Conservation (phyloP, 75 land plant genomes). For the Adiantum capillusveneris region DNA sequence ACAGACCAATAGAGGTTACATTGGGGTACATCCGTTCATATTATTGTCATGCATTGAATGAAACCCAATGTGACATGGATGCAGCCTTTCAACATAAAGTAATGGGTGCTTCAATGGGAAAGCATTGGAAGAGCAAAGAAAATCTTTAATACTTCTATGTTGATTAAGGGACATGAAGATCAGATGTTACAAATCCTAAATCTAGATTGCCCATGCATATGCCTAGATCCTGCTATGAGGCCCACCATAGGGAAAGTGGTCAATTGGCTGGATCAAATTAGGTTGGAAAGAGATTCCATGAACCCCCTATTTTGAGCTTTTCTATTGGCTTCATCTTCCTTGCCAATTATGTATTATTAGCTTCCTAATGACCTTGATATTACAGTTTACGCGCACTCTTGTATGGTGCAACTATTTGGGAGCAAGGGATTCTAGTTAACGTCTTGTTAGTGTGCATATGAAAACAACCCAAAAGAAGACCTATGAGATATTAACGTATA, state of each 20-base stretch:
- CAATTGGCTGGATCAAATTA: slow-evolving; percentile 42
- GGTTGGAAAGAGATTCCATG: not conserved
- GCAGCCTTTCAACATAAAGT: slow-evolving; percentile 55
- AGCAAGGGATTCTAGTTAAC: too few species aligned
- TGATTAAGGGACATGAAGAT: slow-evolving; percentile 37
- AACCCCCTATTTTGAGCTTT: too few species aligned
- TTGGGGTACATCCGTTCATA: slow-evolving; percentile 63
- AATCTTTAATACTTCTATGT: slow-evolving; percentile 34
- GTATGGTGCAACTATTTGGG: too few species aligned
- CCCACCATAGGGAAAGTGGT: slow-evolving; percentile 56
- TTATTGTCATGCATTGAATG: slow-evolving; percentile 53
- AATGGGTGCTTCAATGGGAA: slow-evolving; percentile 57
- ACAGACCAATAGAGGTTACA: slow-evolving; percentile 65
- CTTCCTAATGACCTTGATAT: too few species aligned
- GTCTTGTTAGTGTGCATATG: too few species aligned
- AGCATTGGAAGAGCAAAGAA: slow-evolving; percentile 33
- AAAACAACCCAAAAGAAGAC: too few species aligned
- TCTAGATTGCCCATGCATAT: slow-evolving; percentile 49
- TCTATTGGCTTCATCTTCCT: too few species aligned
- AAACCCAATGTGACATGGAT: slow-evolving; percentile 56
- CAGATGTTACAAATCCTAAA: slow-evolving; percentile 42
- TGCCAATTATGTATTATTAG: too few species aligned
- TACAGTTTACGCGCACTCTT: too few species aligned
- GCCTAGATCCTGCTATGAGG: slow-evolving; percentile 39
- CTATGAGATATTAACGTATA: too few species aligned